A percentile compares a stretch with the other conserved stretches of the same genome.
Conservation (phyloP, 768 basidiomycete genomes). For the Ramaria sp. region DNA sequence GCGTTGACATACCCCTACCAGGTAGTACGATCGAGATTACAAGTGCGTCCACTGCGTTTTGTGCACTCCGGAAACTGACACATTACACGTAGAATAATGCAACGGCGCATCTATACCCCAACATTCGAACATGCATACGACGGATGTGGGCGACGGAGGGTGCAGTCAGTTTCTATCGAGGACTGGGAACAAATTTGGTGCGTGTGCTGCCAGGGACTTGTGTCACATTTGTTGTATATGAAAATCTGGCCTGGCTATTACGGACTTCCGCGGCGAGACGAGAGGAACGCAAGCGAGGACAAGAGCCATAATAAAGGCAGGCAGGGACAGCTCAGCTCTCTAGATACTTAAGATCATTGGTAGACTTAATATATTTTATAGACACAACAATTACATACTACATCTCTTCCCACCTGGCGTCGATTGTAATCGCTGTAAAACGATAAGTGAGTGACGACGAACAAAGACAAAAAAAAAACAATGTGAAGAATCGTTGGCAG, state of each 20-base stretch:
- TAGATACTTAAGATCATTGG: no score
- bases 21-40: constrained; percentile 87
- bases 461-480: background rate
- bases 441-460: background rate
- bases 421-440: background rate
- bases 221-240: constrained; percentile 97
- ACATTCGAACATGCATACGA: constrained; percentile 69
- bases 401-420: background rate
- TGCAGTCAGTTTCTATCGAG: constrained; percentile 82
- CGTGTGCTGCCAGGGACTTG: constrained; percentile 95
- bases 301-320: no score
- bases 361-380: background rate
- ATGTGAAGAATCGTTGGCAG: background rate
- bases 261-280: constrained; percentile 51
- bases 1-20: constrained; percentile 92
- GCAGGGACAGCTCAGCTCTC: no score
- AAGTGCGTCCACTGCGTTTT: constrained; percentile 36
- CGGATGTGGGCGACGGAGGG: constrained; percentile 80
- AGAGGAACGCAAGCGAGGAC: constrained; percentile 17
- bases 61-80: background rate
- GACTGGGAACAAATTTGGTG: constrained; percentile 87
- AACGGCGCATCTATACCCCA: constrained; percentile 59
- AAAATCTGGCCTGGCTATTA: constrained; percentile 78
- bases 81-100: constrained; percentile 45
- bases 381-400: background rate